Percentiles rank a stretch among this genome's conserved stretches.
phyloP scores from a whole-genome alignment of 495 filamentous ascomycete genomes.

The Paragyromitra xinjiangensis region DNA sequence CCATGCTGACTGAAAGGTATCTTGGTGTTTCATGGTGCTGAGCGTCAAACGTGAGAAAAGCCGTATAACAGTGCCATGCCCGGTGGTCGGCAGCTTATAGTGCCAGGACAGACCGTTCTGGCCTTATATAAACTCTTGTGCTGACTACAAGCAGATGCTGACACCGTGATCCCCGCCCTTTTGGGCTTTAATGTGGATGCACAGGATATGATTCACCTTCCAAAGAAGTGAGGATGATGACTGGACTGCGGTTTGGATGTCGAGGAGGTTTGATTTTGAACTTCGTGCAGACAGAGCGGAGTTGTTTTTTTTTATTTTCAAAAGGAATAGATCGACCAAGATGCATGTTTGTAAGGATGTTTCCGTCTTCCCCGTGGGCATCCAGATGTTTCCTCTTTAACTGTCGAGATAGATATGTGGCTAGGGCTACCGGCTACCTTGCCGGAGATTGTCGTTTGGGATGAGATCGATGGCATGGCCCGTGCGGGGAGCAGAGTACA shows the following conservation, averaged over 20 bases:
- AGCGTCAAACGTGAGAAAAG: not conserved
- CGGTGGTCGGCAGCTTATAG: not conserved
- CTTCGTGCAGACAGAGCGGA: not conserved
- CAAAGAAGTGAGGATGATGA: not conserved
- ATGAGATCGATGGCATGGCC: constrained; percentile 48
- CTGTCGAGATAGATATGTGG: not conserved
- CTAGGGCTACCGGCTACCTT: constrained; percentile 37
- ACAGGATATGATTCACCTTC: constrained; percentile 21
- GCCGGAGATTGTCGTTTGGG: constrained; percentile 44
- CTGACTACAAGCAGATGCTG: not conserved
- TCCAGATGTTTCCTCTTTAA: not conserved
- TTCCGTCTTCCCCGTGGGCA: not conserved
- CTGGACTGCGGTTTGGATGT: not conserved
- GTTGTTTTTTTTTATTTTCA: not conserved
- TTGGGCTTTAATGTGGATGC: constrained; percentile 21
- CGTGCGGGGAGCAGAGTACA: constrained; percentile 9
- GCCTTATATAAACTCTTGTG: constrained; percentile 10
- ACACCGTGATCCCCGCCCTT: constrained; percentile 8
- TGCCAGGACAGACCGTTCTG: not conserved
- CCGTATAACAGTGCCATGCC: constrained; percentile 7
- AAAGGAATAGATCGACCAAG: constrained; percentile 35
- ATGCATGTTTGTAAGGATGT: constrained; percentile 19
- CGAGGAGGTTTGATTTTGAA: constrained; percentile 13
- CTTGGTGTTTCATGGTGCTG: not conserved
- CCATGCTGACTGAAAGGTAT: constrained; percentile 5